A percentile compares a stretch with the other conserved stretches of the same genome.
These are phyloP conservation scores for Chalciporus pseudorubinellus DNA, from an alignment of 768 basidiomycete species.

Conservation along the genomic window DNA sequence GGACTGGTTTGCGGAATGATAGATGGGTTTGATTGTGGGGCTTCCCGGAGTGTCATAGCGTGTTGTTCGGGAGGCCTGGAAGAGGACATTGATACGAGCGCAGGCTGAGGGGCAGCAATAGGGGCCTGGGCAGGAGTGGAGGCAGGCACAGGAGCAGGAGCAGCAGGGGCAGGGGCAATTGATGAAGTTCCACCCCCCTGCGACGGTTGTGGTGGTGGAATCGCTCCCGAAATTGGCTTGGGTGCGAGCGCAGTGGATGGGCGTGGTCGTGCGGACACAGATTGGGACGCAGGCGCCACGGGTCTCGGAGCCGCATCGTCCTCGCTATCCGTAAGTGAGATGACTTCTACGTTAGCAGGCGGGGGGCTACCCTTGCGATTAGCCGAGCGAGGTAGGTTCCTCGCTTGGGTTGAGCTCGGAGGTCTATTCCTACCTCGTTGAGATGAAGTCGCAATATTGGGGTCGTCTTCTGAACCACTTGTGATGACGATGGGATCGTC, in stretches of 20 bases:
- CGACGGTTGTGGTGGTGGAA: background rate
- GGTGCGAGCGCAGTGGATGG: background rate
- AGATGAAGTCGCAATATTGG: background rate
- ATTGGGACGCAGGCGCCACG: background rate
- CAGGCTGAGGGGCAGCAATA: background rate
- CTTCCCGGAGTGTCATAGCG: background rate
- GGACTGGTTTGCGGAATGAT: no score
- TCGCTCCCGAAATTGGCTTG: background rate
- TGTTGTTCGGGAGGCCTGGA: background rate
- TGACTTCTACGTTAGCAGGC: slow-evolving; percentile 22
- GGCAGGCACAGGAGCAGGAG: background rate
- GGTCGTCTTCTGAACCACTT: slow-evolving; percentile 23
- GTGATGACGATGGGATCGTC: slow-evolving; percentile 24
- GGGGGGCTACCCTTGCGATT: slow-evolving; percentile 3
- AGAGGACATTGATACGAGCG: background rate
- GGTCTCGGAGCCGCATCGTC: slow-evolving; percentile 1
- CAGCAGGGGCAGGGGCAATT: background rate
- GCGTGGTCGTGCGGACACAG: background rate
- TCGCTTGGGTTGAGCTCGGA: background rate
- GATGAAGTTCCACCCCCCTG: background rate
- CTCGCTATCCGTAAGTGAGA: slow-evolving; percentile 30
- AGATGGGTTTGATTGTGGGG: background rate
- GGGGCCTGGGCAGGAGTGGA: background rate
- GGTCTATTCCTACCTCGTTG: slow-evolving; percentile 1
- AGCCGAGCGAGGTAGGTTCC: background rate